phyloP scores from a whole-genome alignment of 1,284 basidiomycete species.

The Farysia itapuensis region DNA sequence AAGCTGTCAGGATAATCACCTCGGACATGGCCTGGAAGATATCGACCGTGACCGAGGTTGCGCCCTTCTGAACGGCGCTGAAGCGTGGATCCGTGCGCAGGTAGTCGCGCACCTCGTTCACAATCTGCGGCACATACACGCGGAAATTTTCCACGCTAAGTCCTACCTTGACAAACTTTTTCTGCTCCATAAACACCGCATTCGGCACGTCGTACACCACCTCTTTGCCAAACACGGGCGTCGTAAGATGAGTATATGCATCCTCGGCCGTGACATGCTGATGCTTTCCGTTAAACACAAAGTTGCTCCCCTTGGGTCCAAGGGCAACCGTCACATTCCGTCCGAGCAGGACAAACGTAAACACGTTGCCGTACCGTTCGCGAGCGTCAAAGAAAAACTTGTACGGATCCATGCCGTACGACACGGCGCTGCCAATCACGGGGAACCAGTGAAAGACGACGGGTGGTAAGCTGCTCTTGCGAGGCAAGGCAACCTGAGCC shows the following conservation, averaged over 20 bases:
- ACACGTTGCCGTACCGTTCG: conserved; percentile 79
- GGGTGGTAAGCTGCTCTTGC: conserved; percentile 65
- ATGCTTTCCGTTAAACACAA: conserved; percentile 90
- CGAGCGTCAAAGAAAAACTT: conserved; percentile 74
- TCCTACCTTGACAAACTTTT: conserved; percentile 83
- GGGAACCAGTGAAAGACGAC: conserved; percentile 78
- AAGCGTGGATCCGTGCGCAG: conserved; percentile 66
- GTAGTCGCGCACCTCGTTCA: conserved; percentile 62
- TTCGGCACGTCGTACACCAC: conserved; percentile 98
- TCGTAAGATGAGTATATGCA: conserved; percentile 72
- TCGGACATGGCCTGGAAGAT: conserved; percentile 76
- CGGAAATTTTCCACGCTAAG: conserved; percentile 89
- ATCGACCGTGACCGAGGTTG: conserved; percentile 31
- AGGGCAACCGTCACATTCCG: conserved; percentile 87
- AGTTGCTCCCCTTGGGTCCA: conserved; percentile 89
- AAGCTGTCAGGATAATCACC: conserved; percentile 92
- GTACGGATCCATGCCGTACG: conserved; percentile 78
- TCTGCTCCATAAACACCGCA: conserved; percentile 97
- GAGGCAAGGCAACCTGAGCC: conserved; percentile 54
- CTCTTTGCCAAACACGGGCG: conserved; percentile 79
- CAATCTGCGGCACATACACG: conserved; percentile 86
- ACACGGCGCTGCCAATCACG: conserved; percentile 72
- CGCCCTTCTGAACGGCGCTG: conserved; percentile 60
- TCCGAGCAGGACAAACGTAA: conserved; percentile 78
- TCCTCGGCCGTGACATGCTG: conserved; percentile 92